Base-by-base conservation (phyloP, 2,329 filamentous ascomycete species). In the Metarhizium anisopliae region DNA sequence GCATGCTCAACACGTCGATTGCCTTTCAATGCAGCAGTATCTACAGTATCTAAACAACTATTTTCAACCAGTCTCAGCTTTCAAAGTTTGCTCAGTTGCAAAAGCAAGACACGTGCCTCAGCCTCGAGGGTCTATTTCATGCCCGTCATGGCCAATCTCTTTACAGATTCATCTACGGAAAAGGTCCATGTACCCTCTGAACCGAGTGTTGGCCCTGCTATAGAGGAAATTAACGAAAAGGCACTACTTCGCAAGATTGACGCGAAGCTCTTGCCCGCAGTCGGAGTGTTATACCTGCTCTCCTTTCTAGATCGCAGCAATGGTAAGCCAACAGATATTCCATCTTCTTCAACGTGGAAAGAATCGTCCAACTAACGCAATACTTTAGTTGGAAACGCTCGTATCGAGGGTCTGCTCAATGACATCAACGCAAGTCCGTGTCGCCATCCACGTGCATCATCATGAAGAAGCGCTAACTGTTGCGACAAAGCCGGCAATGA, bases 301-400 rank as follows among this genome's bases (percentile, higher is more conserved):
- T 82, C 77, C 0, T 83, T 83, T 58, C 64, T 83, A 8, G 81
- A 83, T 59, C 70, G 80, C 36, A 81, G 78, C 62, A 84, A 84
- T 69, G 80, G 72, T 78, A 77, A 47, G 77, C 10, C 36, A 70
- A 11, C 13, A 60, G 14, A 67, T 68, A 47, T 52, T 36, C 25
- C 30, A 36, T 38, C 14, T 29, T 14, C 3, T 3, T 40, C 36
- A 1, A 4, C 25, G 3, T 25, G 25, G 4, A 25, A 40, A 40
- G 36, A 40, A 40, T 25, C 25, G 25, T 10, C 36, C 36, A 40
- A 1, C 36, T 40, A 40, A 40, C 0, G 2, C 36, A 4, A 40
- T 40, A 1, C 14, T 1, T 40, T 40, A 50, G 47, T 50, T 3
- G 47, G 47, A 11, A 50, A 50, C 7, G 47, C 47, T 13, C 47